Conservation (phyloP, 1,284 basidiomycete genomes). For the Taiwanofungus camphoratus region DNA sequence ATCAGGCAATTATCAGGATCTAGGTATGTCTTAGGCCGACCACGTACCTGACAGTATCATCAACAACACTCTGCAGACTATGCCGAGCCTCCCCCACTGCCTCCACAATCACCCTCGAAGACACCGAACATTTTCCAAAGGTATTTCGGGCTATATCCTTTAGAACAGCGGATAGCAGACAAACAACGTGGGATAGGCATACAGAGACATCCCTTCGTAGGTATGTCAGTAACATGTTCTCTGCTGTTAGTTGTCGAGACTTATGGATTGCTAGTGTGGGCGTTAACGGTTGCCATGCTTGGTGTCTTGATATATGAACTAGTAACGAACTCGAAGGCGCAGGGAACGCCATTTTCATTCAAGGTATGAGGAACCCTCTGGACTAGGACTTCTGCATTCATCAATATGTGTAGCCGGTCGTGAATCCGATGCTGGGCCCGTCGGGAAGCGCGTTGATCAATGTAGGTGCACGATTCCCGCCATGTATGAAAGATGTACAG, state of each 20-base stretch:
- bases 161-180: slow-evolving; percentile 81
- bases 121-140: slow-evolving; percentile 19
- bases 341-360: slow-evolving; percentile 78
- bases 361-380: slow-evolving; percentile 42
- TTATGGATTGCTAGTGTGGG: slow-evolving; percentile 49
- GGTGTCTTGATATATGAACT: slow-evolving; percentile 76
- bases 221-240: slow-evolving; percentile 35
- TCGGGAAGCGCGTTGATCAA: slow-evolving; percentile 81
- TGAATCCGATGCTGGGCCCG: slow-evolving; percentile 93
- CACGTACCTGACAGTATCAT: neutral
- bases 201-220: slow-evolving; percentile 74
- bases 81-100: slow-evolving; percentile 15
- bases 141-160: slow-evolving; percentile 41
- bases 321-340: slow-evolving; percentile 63
- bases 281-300: slow-evolving; percentile 61
- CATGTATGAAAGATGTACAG: slow-evolving; percentile 76
- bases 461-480: slow-evolving; percentile 89
- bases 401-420: slow-evolving; percentile 28
- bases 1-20: slow-evolving; percentile 12
- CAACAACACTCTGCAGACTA: slow-evolving; percentile 12
- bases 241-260: neutral
- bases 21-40: slow-evolving; percentile 12
- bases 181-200: slow-evolving; percentile 81
- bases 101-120: slow-evolving; percentile 10
- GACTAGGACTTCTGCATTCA: slow-evolving; percentile 7